Base-by-base conservation (phyloP, 2,329 filamentous ascomycete species). In the Bipolaris zeicola region DNA sequence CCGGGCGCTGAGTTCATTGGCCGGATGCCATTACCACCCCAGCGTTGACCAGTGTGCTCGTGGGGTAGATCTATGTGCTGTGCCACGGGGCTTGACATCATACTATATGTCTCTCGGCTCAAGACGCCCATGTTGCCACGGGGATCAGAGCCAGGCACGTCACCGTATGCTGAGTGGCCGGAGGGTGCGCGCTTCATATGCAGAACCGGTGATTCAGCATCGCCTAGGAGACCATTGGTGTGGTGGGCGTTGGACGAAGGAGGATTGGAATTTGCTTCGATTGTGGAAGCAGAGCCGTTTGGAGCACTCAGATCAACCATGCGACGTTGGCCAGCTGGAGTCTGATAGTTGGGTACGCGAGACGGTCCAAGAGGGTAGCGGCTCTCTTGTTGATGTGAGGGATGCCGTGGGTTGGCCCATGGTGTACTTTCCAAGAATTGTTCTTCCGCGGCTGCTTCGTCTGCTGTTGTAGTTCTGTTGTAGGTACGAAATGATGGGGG, bases 401-500 rank as follows among this genome's bases (percentile, higher is more conserved):
- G 75, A 54, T 76, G 74, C 64, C 94, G 91, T 16, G 92, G 91
- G 71, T 96, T 96, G 34, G 92, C 92, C 93, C 93, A 97, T 1
- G 92, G 89, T 5, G 91, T 96, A 65, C 94, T 89, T 69, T 96
- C 91, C 52, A 96, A 83, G 66, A 95, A 96, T 62, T 94, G 89
- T 74, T 96, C 91, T 67, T 91, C 90, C 22, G 90, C 90, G 37
- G 89, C 78, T 24, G 67, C 85, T 84, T 58, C 86, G 76, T 67
- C 80, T 78, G 68, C 78, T 70, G 63, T 76, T 66, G 64, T 78
- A 6, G 69, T 68, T 52, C 72, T 69, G 41, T 72, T 71, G 42
- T 72, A 74, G 20, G 65, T 70, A 18, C 73, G 72, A 44, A 72
- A 72, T 2, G 71, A 72, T 2, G 71, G 66, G 22, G 72, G 67